These are phyloP conservation scores for Knoxdaviesia proteae DNA, from an alignment of 2,329 filamentous ascomycete species.

Conservation along the genomic window DNA sequence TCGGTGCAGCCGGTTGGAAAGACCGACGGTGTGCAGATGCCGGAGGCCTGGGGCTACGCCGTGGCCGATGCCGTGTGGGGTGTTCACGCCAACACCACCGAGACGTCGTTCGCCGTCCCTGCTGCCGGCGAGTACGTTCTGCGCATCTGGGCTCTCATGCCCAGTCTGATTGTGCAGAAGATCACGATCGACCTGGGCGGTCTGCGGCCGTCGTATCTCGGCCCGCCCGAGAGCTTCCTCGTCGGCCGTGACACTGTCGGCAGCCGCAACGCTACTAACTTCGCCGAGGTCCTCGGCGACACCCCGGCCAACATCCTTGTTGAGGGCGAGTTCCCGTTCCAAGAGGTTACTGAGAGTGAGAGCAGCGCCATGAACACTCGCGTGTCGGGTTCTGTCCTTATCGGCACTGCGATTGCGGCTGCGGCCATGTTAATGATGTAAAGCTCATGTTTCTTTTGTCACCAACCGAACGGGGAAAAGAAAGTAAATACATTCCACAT, in stretches of 20 bases:
- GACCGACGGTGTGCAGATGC: conserved; percentile 19
- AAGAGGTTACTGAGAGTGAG: too few relatives aligned
- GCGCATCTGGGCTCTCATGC: conserved; percentile 28
- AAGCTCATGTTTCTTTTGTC: too few relatives aligned
- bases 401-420: too few relatives aligned
- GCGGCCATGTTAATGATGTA: too few relatives aligned
- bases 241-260: conserved; percentile 18
- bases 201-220: conserved; percentile 30
- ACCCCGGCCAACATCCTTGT: conserved; percentile 3
- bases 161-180: conserved; percentile 33
- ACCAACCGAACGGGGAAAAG: too few relatives aligned
- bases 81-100: conserved; percentile 20
- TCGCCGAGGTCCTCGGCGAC: conserved; percentile 8
- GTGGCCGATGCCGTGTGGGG: conserved; percentile 27
- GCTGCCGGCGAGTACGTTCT: conserved; percentile 25
- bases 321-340: not conserved
- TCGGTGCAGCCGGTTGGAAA: conserved; percentile 19
- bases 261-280: conserved; percentile 16
- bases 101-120: conserved; percentile 19
- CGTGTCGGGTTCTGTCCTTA: too few relatives aligned
- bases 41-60: conserved; percentile 19
- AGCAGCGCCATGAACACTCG: too few relatives aligned
- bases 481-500: too few relatives aligned
- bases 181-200: conserved; percentile 34
- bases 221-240: conserved; percentile 33